phyloP scores from a whole-genome alignment of 2,329 filamentous ascomycete species.

The Pseudogymnoascus verrucosus region DNA sequence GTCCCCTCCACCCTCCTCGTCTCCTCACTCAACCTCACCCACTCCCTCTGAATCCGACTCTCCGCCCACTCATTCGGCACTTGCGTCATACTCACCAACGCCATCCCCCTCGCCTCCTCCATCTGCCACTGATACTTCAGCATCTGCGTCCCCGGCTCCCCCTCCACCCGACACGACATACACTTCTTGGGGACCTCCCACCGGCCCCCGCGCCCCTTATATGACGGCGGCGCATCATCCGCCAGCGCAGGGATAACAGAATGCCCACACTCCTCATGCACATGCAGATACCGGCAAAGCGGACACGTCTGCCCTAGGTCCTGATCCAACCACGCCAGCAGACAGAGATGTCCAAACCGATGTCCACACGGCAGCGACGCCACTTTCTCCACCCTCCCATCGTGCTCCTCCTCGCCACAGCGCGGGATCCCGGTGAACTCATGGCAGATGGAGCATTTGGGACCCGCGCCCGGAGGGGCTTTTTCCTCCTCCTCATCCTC shows the following conservation, averaged over 20 bases:
- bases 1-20: background rate
- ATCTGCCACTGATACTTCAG: background rate
- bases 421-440: background rate
- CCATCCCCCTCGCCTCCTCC: background rate
- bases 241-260: background rate
- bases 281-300: background rate
- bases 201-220: background rate
- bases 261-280: background rate
- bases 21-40: background rate
- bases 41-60: background rate
- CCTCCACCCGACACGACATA: background rate
- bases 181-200: background rate
- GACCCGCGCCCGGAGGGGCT: too few relatives aligned
- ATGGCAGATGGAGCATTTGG: background rate
- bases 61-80: background rate
- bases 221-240: background rate
- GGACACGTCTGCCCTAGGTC: background rate
- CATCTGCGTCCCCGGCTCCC: background rate
- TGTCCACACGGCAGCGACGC: background rate
- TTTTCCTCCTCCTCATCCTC: background rate
- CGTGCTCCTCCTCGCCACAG: background rate
- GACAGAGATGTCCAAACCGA: background rate
- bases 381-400: background rate
- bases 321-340: background rate
- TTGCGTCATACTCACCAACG: background rate